A percentile compares a stretch with the other conserved stretches of the same genome.
These are phyloP conservation scores for Acacia confusa DNA, from an alignment of 306 rosid species.

Conservation along the genomic window DNA sequence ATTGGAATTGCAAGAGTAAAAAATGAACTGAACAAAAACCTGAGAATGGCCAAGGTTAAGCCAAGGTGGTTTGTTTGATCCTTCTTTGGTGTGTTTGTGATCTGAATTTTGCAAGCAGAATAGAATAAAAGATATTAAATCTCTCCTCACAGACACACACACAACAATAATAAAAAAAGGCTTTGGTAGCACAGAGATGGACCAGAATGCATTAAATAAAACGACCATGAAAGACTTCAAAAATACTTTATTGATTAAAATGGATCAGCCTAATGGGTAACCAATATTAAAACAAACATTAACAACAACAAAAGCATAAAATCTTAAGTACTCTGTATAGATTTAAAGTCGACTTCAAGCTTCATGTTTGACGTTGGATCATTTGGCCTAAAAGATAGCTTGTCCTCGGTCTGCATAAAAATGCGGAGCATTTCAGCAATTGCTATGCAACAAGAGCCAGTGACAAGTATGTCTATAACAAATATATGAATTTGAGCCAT, in stretches of 20 bases:
- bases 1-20: constrained; percentile 9
- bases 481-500: neutral
- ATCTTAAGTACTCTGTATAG: constrained; percentile 52
- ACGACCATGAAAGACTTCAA: neutral
- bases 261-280: neutral
- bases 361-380: constrained; percentile 66
- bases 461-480: neutral
- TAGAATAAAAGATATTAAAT: neutral
- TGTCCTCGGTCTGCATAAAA: constrained; percentile 54
- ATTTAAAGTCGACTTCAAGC: constrained; percentile 65
- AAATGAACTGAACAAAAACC: constrained; percentile 47
- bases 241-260: neutral
- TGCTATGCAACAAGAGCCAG: neutral
- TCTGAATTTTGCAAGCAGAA: constrained; percentile 46
- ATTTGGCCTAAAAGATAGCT: constrained; percentile 61
- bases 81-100: constrained; percentile 84
- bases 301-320: constrained; percentile 12
- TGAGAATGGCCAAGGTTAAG: constrained; percentile 67
- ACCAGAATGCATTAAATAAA: constrained; percentile 3
- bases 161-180: neutral
- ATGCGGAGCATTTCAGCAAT: neutral
- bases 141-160: neutral
- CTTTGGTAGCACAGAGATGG: neutral
- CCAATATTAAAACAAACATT: constrained; percentile 6
- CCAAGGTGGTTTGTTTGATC: constrained; percentile 86